phyloP scores from a whole-genome alignment of 2,329 filamentous ascomycete species.

The Xylariomycetidae sp. region DNA sequence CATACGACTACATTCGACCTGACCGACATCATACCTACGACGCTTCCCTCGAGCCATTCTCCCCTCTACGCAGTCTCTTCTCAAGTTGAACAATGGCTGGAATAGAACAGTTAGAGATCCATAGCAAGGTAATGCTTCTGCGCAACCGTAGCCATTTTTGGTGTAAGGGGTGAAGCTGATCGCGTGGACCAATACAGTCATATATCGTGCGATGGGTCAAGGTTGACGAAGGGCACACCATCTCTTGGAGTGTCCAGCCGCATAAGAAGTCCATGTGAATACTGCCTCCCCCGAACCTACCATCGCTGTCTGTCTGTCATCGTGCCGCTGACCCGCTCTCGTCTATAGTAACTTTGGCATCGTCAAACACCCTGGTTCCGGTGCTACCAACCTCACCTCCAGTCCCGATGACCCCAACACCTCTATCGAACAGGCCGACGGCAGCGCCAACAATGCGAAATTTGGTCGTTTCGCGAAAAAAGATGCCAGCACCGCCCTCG shows the following conservation, averaged over 20 bases:
- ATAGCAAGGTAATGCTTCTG: conserved; percentile 82
- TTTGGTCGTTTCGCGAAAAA: conserved; percentile 47
- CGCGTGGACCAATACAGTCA: conserved; percentile 59
- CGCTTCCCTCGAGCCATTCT: too few relatives aligned
- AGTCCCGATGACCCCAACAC: conserved; percentile 38
- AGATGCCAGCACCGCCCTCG: conserved; percentile 56
- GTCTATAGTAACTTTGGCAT: conserved; percentile 79
- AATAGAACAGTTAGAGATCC: conserved; percentile 95
- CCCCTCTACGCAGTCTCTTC: too few relatives aligned
- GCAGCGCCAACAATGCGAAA: conserved; percentile 32
- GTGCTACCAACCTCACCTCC: conserved; percentile 45
- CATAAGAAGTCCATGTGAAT: conserved; percentile 90
- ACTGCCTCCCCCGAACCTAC: conserved; percentile 2
- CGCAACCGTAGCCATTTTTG: conserved; percentile 3
- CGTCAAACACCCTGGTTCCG: conserved; percentile 88
- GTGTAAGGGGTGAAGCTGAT: conserved; percentile 14
- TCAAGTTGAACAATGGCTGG: conserved; percentile 74
- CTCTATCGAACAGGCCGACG: conserved; percentile 42
- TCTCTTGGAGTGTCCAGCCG: conserved; percentile 96
- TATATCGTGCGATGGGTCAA: conserved; percentile 98
- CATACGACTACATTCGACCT: too few relatives aligned
- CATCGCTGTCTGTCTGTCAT: not conserved
- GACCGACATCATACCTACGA: too few relatives aligned
- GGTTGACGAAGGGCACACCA: conserved; percentile 83
- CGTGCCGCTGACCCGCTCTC: conserved; percentile 12